Conservation (phyloP, 768 basidiomycete genomes). For the Amanita thiersii region DNA sequence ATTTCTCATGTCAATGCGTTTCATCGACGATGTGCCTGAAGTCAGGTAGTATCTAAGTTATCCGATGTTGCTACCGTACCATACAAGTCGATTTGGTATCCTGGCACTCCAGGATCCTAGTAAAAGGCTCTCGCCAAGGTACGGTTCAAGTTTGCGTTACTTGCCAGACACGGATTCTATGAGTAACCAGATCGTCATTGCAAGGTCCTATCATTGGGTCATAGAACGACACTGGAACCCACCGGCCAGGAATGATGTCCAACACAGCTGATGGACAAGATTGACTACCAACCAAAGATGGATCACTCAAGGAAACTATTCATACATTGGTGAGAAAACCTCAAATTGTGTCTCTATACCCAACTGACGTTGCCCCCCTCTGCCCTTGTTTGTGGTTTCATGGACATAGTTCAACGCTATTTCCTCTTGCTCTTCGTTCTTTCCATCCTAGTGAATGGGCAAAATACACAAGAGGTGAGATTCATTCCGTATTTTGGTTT, state of each 20-base stretch:
- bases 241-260: background rate
- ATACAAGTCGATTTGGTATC: too few species aligned
- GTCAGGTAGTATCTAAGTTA: too few species aligned
- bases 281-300: background rate
- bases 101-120: too few species aligned
- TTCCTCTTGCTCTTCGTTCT: background rate
- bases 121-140: too few species aligned
- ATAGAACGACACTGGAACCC: too few species aligned
- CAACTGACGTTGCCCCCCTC: background rate
- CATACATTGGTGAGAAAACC: background rate
- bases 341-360: background rate
- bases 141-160: too few species aligned
- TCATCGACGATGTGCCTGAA: too few species aligned
- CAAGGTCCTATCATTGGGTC: too few species aligned
- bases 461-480: background rate
- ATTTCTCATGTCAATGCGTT: too few species aligned
- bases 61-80: too few species aligned
- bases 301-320: background rate
- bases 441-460: background rate
- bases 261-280: background rate
- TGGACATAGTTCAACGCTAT: background rate
- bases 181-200: too few species aligned
- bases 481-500: background rate
- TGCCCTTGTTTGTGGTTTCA: background rate
- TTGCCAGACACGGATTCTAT: too few species aligned